phyloP scores from a whole-genome alignment of 495 filamentous ascomycete species.

The Amniculicola lignicola region DNA sequence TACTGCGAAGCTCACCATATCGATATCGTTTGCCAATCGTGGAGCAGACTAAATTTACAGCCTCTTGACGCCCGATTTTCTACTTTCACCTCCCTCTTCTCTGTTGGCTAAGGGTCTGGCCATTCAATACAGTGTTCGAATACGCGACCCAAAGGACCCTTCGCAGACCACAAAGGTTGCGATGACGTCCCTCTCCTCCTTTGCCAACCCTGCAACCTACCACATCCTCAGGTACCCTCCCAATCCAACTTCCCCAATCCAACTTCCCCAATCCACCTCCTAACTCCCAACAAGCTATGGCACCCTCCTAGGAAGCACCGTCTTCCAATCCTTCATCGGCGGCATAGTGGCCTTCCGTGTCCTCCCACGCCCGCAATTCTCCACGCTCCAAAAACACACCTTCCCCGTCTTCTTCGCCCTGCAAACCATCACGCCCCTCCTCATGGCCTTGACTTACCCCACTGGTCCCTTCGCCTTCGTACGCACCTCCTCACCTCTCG shows the following conservation, averaged over 20 bases:
- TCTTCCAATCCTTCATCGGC: slow-evolving; percentile 67
- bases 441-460: slow-evolving; percentile 79
- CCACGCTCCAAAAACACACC: slow-evolving; percentile 68
- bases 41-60: too few relatives aligned
- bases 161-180: too few relatives aligned
- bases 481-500: slow-evolving; percentile 6
- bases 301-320: slow-evolving; percentile 37
- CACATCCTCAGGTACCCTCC: slow-evolving; percentile 66
- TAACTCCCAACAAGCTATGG: slow-evolving; percentile 32
- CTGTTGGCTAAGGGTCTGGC: too few relatives aligned
- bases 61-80: too few relatives aligned
- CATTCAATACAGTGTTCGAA: too few relatives aligned
- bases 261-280: not conserved
- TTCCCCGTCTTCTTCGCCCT: slow-evolving; percentile 86
- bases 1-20: too few relatives aligned
- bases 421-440: slow-evolving; percentile 67
- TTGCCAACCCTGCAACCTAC: slow-evolving; percentile 66
- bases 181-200: slow-evolving; percentile 48
- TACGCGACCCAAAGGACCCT: too few relatives aligned
- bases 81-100: too few relatives aligned
- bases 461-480: slow-evolving; percentile 37
- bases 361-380: slow-evolving; percentile 77
- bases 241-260: too few relatives aligned
- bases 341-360: slow-evolving; percentile 70
- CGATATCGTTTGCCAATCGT: too few relatives aligned